Conservation (phyloP, 495 filamentous ascomycete genomes). For the Rhypophila decipiens region DNA sequence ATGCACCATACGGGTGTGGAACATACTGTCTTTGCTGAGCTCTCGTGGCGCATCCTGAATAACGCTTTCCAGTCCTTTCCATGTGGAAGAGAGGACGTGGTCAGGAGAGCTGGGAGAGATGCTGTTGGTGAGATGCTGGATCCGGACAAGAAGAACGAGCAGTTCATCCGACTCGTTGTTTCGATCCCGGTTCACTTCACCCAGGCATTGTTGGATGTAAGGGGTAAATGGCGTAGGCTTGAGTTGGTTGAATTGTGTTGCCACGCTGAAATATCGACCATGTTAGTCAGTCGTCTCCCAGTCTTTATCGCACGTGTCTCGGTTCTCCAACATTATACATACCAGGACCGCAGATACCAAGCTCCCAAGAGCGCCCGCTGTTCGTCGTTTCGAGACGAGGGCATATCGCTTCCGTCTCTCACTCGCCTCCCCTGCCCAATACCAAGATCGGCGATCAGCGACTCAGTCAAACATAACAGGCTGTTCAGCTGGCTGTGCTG, state of each 20-base stretch:
- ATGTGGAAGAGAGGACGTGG: too few relatives aligned
- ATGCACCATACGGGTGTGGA: not conserved
- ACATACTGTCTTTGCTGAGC: not conserved
- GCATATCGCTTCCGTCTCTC: constrained; percentile 10
- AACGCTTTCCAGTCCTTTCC: too few relatives aligned
- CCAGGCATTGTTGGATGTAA: constrained; percentile 30
- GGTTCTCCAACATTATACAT: too few relatives aligned
- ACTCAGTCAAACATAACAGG: constrained; percentile 38
- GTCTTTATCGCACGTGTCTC: too few relatives aligned
- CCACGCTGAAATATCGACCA: constrained; percentile 7
- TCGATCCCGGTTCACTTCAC: constrained; percentile 22
- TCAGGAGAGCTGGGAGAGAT: constrained; percentile 8
- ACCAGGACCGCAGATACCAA: constrained; percentile 37
- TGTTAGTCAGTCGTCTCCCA: not conserved
- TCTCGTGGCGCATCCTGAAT: too few relatives aligned
- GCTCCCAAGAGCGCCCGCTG: constrained; percentile 29
- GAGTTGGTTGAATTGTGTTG: constrained; percentile 24
- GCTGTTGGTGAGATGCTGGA: constrained; percentile 33
- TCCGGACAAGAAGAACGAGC: constrained; percentile 26
- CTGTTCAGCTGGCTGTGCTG: constrained; percentile 39
- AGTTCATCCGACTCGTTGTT: constrained; percentile 28
- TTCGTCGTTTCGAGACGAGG: constrained; percentile 22
- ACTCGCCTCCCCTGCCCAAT: constrained; percentile 29
- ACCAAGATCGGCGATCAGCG: constrained; percentile 39
- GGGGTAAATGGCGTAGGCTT: constrained; percentile 26